A percentile compares a stretch with the other conserved stretches of the same genome.
Conservation (phyloP, 139 green algal species). For the Pedinophyceae sp. region DNA sequence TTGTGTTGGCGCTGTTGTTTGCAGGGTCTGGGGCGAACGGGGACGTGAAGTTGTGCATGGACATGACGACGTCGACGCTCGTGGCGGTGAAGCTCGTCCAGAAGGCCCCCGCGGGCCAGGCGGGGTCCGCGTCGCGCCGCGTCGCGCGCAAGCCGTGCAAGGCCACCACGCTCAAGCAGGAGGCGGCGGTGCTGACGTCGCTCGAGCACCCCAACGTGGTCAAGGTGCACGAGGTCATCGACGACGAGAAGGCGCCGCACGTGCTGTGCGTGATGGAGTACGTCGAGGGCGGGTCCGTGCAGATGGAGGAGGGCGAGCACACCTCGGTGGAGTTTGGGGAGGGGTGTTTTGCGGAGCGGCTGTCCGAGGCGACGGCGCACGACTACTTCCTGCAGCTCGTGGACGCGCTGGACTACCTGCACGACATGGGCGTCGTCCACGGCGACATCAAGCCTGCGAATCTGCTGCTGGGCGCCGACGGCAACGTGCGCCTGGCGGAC, state of each 20-base stretch:
- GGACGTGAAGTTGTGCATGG: neutral
- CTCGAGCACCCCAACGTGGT: neutral
- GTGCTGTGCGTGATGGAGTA: neutral
- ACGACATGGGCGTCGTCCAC: neutral
- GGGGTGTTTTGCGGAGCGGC: neutral
- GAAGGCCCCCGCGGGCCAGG: neutral
- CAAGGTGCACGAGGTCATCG: neutral
- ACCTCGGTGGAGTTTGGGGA: too few relatives aligned
- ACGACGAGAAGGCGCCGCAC: neutral
- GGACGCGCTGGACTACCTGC: neutral
- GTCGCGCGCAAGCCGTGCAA: neutral
- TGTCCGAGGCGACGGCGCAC: neutral
- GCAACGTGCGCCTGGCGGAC: neutral
- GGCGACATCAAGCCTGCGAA: conserved; percentile 1
- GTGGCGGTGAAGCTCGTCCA: neutral
- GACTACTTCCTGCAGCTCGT: neutral
- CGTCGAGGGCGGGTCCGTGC: neutral
- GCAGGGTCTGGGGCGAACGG: neutral
- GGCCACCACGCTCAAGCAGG: neutral
- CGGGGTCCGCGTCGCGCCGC: neutral
- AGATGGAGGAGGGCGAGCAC: neutral
- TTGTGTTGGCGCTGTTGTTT: too few relatives aligned
- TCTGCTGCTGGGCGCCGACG: neutral
- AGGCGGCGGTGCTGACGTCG: neutral
- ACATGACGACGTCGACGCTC: neutral